phyloP scores from a whole-genome alignment of 306 rosid genomes.

The Lupinus albus region DNA sequence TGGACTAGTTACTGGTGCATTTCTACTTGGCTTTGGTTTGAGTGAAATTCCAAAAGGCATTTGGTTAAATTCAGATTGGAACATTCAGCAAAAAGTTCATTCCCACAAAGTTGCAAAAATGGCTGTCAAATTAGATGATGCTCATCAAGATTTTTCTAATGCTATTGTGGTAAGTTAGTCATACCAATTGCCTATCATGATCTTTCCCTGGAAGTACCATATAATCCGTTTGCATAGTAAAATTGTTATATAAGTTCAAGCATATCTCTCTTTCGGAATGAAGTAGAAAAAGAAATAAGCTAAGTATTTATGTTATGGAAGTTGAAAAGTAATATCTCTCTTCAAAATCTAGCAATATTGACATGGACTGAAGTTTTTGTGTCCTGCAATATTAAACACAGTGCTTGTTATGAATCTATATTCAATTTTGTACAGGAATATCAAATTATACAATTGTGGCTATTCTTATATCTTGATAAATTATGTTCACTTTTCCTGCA shows the following conservation, averaged over 20 bases:
- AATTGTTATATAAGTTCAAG: neutral
- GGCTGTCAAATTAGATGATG: slow-evolving; percentile 95
- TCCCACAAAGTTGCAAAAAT: slow-evolving; percentile 89
- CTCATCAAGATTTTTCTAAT: slow-evolving; percentile 89
- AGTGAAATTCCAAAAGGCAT: slow-evolving; percentile 90
- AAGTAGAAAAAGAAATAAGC: neutral
- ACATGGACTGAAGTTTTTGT: neutral
- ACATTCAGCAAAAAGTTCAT: slow-evolving; percentile 72
- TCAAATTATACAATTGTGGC: neutral
- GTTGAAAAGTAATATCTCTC: neutral
- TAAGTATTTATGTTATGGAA: neutral
- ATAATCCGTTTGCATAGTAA: neutral
- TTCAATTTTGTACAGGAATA: slow-evolving; percentile 2
- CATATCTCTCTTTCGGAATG: neutral
- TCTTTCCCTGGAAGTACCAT: slow-evolving; percentile 15
- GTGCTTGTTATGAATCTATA: neutral
- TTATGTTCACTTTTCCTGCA: neutral
- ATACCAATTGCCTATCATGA: slow-evolving; percentile 14
- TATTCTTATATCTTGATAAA: slow-evolving; percentile 1
- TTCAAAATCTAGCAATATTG: neutral
- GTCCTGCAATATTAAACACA: slow-evolving; percentile 8
- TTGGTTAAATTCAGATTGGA: slow-evolving; percentile 88
- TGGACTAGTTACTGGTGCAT: slow-evolving; percentile 97
- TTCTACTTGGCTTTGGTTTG: slow-evolving; percentile 96
- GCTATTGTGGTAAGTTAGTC: slow-evolving; percentile 74